phyloP scores from a whole-genome alignment of 2,329 filamentous ascomycete genomes.

The Colletotrichum sp. region DNA sequence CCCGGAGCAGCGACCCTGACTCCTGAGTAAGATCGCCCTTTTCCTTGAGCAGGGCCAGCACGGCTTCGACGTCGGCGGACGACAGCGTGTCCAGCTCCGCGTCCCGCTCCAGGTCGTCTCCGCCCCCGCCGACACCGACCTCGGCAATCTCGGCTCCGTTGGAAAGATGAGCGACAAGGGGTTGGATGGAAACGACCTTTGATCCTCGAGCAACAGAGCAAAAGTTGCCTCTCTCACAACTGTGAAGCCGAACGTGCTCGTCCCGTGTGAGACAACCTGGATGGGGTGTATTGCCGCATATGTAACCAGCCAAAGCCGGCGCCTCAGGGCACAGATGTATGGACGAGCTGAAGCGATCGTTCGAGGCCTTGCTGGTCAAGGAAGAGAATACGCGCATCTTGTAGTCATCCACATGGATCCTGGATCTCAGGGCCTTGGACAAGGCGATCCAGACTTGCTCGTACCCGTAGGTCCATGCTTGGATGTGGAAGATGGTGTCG shows the following conservation, averaged over 20 bases:
- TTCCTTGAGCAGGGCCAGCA: conserved; percentile 41
- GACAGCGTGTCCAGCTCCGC: conserved; percentile 68
- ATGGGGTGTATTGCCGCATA: conserved; percentile 73
- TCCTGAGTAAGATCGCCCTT: conserved; percentile 20
- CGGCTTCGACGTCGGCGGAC: conserved; percentile 55
- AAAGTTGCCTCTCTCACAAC: conserved; percentile 77
- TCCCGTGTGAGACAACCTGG: conserved; percentile 75
- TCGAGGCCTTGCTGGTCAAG: conserved; percentile 52
- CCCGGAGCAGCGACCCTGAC: conserved; percentile 15
- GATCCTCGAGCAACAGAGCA: conserved; percentile 54
- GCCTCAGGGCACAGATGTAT: conserved; percentile 61
- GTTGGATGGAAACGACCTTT: conserved; percentile 75
- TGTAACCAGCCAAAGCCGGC: conserved; percentile 73
- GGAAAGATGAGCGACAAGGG: conserved; percentile 71
- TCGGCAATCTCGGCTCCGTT: conserved; percentile 72
- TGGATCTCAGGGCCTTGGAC: conserved; percentile 70
- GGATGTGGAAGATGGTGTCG: conserved; percentile 82
- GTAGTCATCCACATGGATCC: conserved; percentile 84
- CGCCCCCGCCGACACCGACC: conserved; percentile 78
- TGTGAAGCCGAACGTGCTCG: conserved; percentile 73
- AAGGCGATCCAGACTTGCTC: conserved; percentile 91
- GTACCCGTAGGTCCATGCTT: conserved; percentile 89
- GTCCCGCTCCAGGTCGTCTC: conserved; percentile 72
- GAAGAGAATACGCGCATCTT: conserved; percentile 75
- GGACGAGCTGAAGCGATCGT: conserved; percentile 42